These are phyloP conservation scores for Croton laevigatus DNA, from an alignment of 441 rosid genomes.

Conservation along the genomic window DNA sequence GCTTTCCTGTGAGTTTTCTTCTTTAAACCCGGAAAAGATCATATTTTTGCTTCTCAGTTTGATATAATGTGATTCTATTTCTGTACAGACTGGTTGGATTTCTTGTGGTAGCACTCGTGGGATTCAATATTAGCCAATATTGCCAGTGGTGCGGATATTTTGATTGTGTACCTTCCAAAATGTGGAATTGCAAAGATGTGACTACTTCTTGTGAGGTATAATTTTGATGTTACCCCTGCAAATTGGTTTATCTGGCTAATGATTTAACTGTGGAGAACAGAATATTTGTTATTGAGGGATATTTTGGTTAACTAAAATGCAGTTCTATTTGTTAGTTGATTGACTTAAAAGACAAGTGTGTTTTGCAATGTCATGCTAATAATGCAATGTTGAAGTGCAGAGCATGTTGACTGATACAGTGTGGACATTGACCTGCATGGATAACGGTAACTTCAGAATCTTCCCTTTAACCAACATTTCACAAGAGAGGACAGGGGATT, in stretches of 20 bases:
- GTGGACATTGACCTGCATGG: constrained; percentile 67
- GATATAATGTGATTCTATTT: constrained; percentile 8
- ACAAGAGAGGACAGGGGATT: constrained; percentile 51
- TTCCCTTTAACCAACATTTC: constrained; percentile 65
- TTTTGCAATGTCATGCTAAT: background rate
- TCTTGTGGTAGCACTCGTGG: constrained; percentile 42
- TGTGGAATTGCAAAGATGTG: constrained; percentile 71
- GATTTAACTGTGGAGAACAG: background rate
- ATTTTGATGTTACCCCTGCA: constrained; percentile 2
- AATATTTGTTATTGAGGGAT: background rate
- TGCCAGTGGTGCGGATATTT: constrained; percentile 70
- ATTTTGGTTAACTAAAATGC: background rate
- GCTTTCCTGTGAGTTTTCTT: constrained; percentile 51
- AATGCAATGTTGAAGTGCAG: constrained; percentile 34
- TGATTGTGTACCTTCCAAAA: constrained; percentile 58
- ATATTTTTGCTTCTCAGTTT: constrained; percentile 14
- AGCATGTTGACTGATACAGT: constrained; percentile 46
- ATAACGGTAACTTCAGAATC: constrained; percentile 59
- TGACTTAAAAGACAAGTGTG: background rate
- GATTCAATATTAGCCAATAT: constrained; percentile 47
- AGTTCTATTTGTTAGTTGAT: background rate
- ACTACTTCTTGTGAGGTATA: constrained; percentile 64
- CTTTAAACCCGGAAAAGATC: background rate
- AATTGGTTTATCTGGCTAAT: background rate
- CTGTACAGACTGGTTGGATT: constrained; percentile 48